Evolutionary conservation across 2,329 filamentous ascomycete species (phyloP).

Genomic region (Colletotrichum falcatum): DNA sequence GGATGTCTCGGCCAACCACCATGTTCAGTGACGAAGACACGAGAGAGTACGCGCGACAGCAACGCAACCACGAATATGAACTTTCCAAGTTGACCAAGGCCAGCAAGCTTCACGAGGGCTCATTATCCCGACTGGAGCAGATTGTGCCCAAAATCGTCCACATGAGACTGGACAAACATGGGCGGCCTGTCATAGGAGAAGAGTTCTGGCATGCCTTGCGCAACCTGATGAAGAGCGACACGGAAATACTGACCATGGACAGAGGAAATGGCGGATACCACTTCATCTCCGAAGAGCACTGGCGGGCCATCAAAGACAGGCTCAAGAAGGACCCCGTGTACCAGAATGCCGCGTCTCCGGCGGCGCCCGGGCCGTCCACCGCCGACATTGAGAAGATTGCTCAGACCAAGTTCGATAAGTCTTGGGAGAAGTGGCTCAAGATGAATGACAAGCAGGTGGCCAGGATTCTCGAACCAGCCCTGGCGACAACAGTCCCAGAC

Average conservation of each 20-base stretch:
- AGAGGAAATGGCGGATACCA: conserved; percentile 53
- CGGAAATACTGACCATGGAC: conserved; percentile 60
- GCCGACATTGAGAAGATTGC: conserved; percentile 47
- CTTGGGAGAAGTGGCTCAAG: conserved; percentile 66
- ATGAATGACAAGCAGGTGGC: conserved; percentile 59
- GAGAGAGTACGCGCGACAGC: conserved; percentile 24
- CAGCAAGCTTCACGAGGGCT: conserved; percentile 51
- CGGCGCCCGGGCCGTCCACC: conserved; percentile 26
- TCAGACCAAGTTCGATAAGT: conserved; percentile 50
- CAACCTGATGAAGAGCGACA: conserved; percentile 63
- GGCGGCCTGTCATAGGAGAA: conserved; percentile 65
- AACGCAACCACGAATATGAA: conserved; percentile 47
- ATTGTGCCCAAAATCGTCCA: conserved; percentile 69
- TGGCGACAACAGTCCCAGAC: conserved; percentile 44
- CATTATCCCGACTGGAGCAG: conserved; percentile 58
- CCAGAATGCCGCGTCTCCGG: conserved; percentile 47
- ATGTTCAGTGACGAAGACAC: conserved; percentile 34
- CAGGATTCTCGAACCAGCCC: conserved; percentile 39
- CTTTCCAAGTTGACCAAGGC: conserved; percentile 48
- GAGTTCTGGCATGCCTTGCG: conserved; percentile 75
- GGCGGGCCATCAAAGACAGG: conserved; percentile 58
- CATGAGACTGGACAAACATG: conserved; percentile 64
- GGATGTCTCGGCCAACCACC: conserved; percentile 32
- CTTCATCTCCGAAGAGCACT: conserved; percentile 59
- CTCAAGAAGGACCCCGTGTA: conserved; percentile 53